Evolutionary conservation across 2,329 filamentous ascomycete genomes (phyloP).

Genomic region (Cladosporium cucumerinum): DNA sequence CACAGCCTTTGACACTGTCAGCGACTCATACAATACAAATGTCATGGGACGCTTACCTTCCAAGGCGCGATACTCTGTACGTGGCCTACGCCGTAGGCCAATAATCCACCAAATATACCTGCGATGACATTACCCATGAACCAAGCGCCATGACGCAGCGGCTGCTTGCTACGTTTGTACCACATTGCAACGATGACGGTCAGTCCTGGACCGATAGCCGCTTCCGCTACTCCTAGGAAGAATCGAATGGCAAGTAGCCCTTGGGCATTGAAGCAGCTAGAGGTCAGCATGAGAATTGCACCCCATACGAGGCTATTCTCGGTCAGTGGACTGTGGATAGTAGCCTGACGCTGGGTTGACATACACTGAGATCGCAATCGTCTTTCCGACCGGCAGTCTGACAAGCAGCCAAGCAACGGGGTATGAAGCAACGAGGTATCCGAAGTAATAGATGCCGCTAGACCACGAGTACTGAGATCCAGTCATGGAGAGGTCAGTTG

Average conservation of each 20-base stretch:
- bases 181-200: conserved; percentile 21
- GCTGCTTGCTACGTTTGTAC: conserved; percentile 19
- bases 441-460: conserved; percentile 62
- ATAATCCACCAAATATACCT: not conserved
- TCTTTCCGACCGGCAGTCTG: conserved; percentile 46
- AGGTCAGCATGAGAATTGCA: not conserved
- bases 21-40: not conserved
- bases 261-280: not conserved
- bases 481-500: not conserved
- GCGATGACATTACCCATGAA: conserved; percentile 9
- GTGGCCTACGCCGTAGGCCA: not conserved
- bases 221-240: not conserved
- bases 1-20: conserved; percentile 57
- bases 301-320: not conserved
- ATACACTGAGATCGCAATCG: not conserved
- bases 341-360: not conserved
- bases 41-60: not conserved
- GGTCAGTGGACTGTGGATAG: not conserved
- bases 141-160: conserved; percentile 19
- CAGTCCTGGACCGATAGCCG: not conserved
- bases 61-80: not conserved
- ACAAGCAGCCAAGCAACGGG: conserved; percentile 59
- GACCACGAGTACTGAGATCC: conserved; percentile 60
- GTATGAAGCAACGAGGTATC: conserved; percentile 55
- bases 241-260: not conserved